phyloP scores from a whole-genome alignment of 176 grass and related monocot genomes.

The Triticum aestivum region DNA sequence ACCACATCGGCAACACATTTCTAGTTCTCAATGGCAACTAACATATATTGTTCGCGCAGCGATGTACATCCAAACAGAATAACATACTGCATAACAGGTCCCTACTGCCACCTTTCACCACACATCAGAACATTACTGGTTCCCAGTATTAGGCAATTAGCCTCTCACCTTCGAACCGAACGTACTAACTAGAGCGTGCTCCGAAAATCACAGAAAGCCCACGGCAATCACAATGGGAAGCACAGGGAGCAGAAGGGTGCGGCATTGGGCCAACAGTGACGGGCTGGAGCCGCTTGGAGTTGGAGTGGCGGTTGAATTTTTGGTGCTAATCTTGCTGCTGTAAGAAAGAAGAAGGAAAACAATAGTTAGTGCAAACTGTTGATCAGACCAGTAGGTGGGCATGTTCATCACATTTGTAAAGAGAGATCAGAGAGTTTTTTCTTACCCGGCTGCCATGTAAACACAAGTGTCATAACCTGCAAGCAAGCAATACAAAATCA shows the following conservation, averaged over 20 bases:
- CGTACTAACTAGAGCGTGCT: neutral
- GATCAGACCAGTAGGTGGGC: neutral
- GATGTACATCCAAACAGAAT: constrained; percentile 11
- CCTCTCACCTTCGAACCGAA: constrained; percentile 2
- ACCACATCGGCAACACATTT: neutral
- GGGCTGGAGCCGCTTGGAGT: constrained; percentile 8
- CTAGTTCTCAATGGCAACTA: constrained; percentile 27
- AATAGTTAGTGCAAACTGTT: constrained; percentile 13
- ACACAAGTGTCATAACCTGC: constrained; percentile 88
- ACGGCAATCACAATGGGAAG: constrained; percentile 14
- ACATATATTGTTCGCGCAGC: constrained; percentile 13
- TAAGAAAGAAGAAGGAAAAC: constrained; percentile 6
- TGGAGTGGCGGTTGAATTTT: constrained; percentile 56
- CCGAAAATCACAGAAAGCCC: constrained; percentile 34
- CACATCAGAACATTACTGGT: constrained; percentile 18
- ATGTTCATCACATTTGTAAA: neutral
- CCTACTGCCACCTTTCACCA: neutral
- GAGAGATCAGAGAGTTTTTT: neutral
- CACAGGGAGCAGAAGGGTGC: constrained; percentile 31
- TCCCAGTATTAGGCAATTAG: constrained; percentile 20
- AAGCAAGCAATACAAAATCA: constrained; percentile 17
- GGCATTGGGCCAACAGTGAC: neutral
- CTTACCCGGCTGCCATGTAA: constrained; percentile 69
- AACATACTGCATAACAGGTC: constrained; percentile 7
- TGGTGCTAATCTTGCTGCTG: constrained; percentile 61